Evolutionary conservation across 768 basidiomycete genomes (phyloP), one percentile per base, ranked within the genome.

Genomic region (Podaxis carcinomalis): DNA sequence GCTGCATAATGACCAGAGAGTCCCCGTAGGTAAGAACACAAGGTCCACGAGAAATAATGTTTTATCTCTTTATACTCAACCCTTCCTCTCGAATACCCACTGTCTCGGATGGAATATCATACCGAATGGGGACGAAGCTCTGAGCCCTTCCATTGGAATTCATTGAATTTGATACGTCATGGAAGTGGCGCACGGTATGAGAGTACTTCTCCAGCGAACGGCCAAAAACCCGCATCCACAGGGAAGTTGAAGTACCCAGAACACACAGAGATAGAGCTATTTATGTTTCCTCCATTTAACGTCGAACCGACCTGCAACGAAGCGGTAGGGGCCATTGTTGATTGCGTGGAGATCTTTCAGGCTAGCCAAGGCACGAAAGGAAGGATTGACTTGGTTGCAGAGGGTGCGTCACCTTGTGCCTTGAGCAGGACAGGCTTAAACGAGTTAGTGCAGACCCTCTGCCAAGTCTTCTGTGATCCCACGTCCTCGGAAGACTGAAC

Each of bases 171-270:
- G 66, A 66, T 63, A 37, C 53, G 65, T 56, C 54, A 61, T 68
- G 65, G 66, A 62, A 63, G 64, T 66, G 67, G 64, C 68, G 62
- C 55, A 54, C 59, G 59, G 44, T 62, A 60, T 54, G 59, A 27
- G 40, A 55, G 36, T 23, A 39, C 32, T 37, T 46, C 63, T 65
- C 61, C 53, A 70, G 67, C 76, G 72, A 78, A 75, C 74, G 70
- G 77, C 77, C 64, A 78, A 77, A 76, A 75, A 69, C 67, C 70
- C 74, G 73, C 78, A 77, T 40, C 27, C 47, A 63, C 51, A 54
- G 46, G 57, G 39, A 50, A 49, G 40, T 56, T 27, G 35, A 39
- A 36, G 51, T 37, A 13, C 32, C 46, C 40, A 46, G 44, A 46
- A 39, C 50, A 36, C 44, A 25, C 13, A 57, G 40, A 54, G 16